Evolutionary conservation across 2,329 filamentous ascomycete genomes (phyloP).

Genomic region (Chlorencoelia australis): DNA sequence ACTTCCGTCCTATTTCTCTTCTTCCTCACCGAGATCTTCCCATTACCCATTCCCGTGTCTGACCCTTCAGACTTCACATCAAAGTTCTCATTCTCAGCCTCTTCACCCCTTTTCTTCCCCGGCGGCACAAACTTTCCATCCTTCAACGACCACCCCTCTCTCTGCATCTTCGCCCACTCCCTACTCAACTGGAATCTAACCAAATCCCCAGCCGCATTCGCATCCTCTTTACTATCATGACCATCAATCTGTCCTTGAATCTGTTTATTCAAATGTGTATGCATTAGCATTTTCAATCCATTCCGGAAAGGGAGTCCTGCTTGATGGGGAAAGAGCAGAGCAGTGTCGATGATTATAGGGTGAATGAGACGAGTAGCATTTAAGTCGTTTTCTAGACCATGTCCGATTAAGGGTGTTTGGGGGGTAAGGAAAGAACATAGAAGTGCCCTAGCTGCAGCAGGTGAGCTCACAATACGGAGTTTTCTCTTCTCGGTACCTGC

Average conservation of each 20-base stretch:
- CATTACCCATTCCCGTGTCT: no score
- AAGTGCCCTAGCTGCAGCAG: conserved; percentile 62
- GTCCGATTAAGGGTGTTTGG: conserved; percentile 75
- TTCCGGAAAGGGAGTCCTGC: conserved; percentile 67
- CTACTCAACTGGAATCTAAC: conserved; percentile 61
- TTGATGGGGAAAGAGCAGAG: conserved; percentile 71
- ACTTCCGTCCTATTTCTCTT: no score
- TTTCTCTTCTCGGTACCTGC: conserved; percentile 30
- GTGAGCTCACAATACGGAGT: conserved; percentile 67
- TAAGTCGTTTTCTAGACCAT: conserved; percentile 91
- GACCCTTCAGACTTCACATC: no score
- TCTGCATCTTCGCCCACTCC: conserved; percentile 58
- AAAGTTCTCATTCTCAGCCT: not conserved
- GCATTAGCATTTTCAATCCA: conserved; percentile 66
- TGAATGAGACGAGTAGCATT: conserved; percentile 78
- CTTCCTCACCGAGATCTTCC: no score
- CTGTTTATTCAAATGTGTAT: conserved; percentile 56
- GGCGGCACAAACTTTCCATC: conserved; percentile 32
- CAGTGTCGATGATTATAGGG: conserved; percentile 74
- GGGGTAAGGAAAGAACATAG: conserved; percentile 69
- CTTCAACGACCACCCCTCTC: conserved; percentile 55
- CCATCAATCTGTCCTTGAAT: conserved; percentile 59
- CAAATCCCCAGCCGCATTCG: conserved; percentile 77
- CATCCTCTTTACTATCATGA: conserved; percentile 90
- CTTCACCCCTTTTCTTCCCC: not conserved